Conservation (phyloP, 768 basidiomycete genomes). For the Termitomyces sp. region DNA sequence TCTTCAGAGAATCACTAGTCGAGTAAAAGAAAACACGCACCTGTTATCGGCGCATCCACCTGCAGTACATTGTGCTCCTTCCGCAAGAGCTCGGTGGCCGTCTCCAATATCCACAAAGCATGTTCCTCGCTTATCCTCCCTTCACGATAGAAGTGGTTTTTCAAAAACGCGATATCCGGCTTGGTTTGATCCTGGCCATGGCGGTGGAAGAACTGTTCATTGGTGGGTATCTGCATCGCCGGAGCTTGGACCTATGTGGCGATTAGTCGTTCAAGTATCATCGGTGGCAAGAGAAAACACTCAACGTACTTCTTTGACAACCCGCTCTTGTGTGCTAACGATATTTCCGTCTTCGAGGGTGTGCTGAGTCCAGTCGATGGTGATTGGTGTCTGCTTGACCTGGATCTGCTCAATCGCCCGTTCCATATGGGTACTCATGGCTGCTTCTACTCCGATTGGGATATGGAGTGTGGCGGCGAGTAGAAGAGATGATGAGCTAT, state of each 20-base stretch:
- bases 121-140: slow-evolving; percentile 92
- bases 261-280: slow-evolving; percentile 3
- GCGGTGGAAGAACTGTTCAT: slow-evolving; percentile 87
- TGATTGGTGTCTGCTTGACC: slow-evolving; percentile 43
- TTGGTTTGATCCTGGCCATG: slow-evolving; percentile 73
- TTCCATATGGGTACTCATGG: slow-evolving; percentile 52
- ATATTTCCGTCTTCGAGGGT: slow-evolving; percentile 87
- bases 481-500: slow-evolving; percentile 9
- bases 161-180: slow-evolving; percentile 93
- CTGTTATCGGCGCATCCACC: slow-evolving; percentile 97
- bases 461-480: slow-evolving; percentile 7
- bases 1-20: neutral
- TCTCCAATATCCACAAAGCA: slow-evolving; percentile 88
- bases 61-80: slow-evolving; percentile 86
- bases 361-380: slow-evolving; percentile 90
- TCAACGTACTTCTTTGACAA: slow-evolving; percentile 84
- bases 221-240: slow-evolving; percentile 86
- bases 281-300: slow-evolving; percentile 1
- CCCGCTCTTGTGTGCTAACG: slow-evolving; percentile 91
- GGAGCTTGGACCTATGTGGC: slow-evolving; percentile 87
- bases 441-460: slow-evolving; percentile 12
- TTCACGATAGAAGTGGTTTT: slow-evolving; percentile 98
- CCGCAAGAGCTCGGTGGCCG: slow-evolving; percentile 77
- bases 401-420: slow-evolving; percentile 65
- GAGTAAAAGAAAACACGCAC: slow-evolving; percentile 35